Conservation (phyloP, 345 rosid species). For the Dovyalis caffra region DNA sequence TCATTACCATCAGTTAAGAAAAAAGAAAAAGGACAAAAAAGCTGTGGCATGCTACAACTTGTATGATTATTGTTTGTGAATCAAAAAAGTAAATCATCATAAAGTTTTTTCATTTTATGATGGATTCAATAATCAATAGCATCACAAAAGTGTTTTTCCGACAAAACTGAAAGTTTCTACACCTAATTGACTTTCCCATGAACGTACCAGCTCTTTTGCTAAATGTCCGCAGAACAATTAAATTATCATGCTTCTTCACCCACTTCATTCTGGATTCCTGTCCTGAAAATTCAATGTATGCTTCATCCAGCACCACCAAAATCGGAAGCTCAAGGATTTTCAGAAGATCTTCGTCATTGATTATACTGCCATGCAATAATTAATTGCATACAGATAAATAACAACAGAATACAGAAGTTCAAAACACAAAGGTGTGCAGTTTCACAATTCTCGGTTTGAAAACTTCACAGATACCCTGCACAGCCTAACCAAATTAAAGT, state of each 20-base stretch:
- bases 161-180: not conserved
- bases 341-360: conserved; percentile 72
- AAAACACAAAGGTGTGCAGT: not conserved
- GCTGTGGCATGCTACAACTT: no score
- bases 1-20: no score
- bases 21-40: no score
- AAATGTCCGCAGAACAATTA: conserved; percentile 90
- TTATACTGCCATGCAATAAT: conserved; percentile 48
- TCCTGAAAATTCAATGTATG: conserved; percentile 89
- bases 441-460: not conserved
- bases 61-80: no score
- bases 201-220: conserved; percentile 94
- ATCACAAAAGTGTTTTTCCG: not conserved
- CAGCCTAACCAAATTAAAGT: not conserved
- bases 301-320: conserved; percentile 92
- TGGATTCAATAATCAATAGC: not conserved
- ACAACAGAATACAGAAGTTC: conserved; percentile 1
- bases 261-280: conserved; percentile 79
- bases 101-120: no score
- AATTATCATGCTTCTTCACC: conserved; percentile 90
- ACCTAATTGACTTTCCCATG: not conserved
- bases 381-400: conserved; percentile 6
- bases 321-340: conserved; percentile 77
- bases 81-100: not conserved
- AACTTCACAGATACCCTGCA: not conserved